These are phyloP conservation scores for Jatropha multifida DNA, from an alignment of 441 rosid species.

Conservation along the genomic window DNA sequence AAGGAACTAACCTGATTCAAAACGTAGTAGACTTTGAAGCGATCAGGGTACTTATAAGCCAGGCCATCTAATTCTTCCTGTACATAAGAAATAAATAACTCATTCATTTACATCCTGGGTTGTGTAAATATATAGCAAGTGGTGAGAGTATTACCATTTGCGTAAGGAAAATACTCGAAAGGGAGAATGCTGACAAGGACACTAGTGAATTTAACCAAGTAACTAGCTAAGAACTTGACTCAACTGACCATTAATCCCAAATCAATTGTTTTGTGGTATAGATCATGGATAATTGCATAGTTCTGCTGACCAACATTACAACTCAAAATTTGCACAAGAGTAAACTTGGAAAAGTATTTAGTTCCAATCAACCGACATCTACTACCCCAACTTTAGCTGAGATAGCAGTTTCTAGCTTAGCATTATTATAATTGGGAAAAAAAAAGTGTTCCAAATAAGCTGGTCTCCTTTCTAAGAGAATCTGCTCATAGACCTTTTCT, in stretches of 20 bases:
- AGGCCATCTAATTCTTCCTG: constrained; percentile 87
- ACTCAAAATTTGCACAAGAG: neutral
- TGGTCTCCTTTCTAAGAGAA: neutral
- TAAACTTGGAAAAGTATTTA: neutral
- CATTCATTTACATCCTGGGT: neutral
- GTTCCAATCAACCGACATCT: neutral
- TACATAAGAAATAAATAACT: constrained; percentile 5
- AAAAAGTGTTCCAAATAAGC: neutral
- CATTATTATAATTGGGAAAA: too few species aligned
- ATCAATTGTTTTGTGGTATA: neutral
- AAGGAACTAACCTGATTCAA: constrained; percentile 70
- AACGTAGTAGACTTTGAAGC: constrained; percentile 74
- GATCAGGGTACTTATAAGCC: constrained; percentile 58
- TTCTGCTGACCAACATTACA: neutral
- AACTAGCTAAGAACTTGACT: neutral
- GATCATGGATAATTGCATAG: neutral
- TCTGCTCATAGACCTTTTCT: neutral
- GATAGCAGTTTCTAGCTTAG: neutral
- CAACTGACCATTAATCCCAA: neutral
- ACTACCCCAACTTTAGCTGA: neutral
- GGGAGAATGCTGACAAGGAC: neutral
- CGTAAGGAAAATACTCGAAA: neutral
- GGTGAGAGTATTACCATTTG: neutral
- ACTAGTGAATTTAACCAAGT: neutral
- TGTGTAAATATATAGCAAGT: neutral